Evolutionary conservation across 257 asterid species (phyloP).

Genomic region (Salvia hispanica): DNA sequence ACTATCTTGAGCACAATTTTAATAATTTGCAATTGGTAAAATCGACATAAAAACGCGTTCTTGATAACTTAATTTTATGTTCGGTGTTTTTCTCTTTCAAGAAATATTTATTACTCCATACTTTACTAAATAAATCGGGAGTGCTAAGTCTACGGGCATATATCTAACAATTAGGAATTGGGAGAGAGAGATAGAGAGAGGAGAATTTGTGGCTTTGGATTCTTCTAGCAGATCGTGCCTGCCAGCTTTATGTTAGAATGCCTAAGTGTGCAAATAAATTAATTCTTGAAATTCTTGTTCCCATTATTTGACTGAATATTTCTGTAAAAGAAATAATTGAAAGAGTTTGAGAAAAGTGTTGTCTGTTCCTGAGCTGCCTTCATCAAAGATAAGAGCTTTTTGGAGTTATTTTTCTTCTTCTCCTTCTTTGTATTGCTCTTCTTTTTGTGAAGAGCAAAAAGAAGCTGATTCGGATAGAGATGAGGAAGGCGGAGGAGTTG

Average conservation of each 20-base stretch:
- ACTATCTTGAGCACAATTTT: slow-evolving; percentile 11
- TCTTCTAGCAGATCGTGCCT: slow-evolving; percentile 87
- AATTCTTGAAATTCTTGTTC: slow-evolving; percentile 34
- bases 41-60: slow-evolving; percentile 24
- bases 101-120: slow-evolving; percentile 26
- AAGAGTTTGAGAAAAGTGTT: slow-evolving; percentile 34
- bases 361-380: slow-evolving; percentile 29
- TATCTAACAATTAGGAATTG: slow-evolving; percentile 20
- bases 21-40: background rate
- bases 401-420: slow-evolving; percentile 33
- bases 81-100: slow-evolving; percentile 12
- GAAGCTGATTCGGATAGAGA: slow-evolving; percentile 33
- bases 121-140: background rate
- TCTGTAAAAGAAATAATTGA: background rate
- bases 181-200: slow-evolving; percentile 25
- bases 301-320: slow-evolving; percentile 25
- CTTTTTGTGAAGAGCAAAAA: slow-evolving; percentile 24
- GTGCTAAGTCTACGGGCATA: background rate
- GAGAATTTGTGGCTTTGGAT: slow-evolving; percentile 84
- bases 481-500: slow-evolving; percentile 47
- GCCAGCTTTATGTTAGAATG: slow-evolving; percentile 84
- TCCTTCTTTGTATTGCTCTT: background rate
- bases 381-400: slow-evolving; percentile 39
- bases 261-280: slow-evolving; percentile 41
- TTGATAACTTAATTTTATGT: background rate